Evolutionary conservation across 169 alveolate genomes (phyloP), one percentile per base, ranked within the genome.

Genomic region (Babesia bovis): DNA sequence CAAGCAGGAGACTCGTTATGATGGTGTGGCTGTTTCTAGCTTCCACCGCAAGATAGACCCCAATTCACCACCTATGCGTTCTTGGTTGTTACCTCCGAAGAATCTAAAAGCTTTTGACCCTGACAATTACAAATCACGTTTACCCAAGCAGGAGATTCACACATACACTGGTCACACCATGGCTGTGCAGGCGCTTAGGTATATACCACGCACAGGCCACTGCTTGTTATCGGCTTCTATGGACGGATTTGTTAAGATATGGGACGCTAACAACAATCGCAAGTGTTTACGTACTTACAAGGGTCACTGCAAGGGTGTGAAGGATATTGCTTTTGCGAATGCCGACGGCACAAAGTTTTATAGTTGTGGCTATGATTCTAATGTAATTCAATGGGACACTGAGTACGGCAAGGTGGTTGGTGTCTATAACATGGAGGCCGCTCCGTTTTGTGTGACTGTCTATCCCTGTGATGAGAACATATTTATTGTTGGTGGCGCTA

Each of bases 291-390:
- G 96, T 60, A 95, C 98, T 26, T 97, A 95, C 81, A 89, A 91
- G 67, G 99, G 99, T 0, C 99, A 97, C 84, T 85, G 92, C 25
- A 93, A 95, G 76, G 98, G 98, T 10, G 98, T 97, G 21, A 92
- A 97, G 85, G 99, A 96, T 77, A 91, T 96, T 9, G 84, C 87
- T 19, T 95, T 96, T 79, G 85, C 94, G 32, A 89, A 89, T 30
- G 68, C 58, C 32, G 97, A 93, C 69, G 98, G 99, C 10, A 70
- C 82, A 36, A 89, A 84, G 65, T 97, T 97, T 78, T 82, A 94
- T 68, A 89, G 96, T 63, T 94, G 97, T 25, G 93, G 96, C 6
- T 96, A 90, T 89, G 99, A 97, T 81, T 93, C 93, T 77, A 93
- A 89, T 36, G 90, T 94, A 4, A 85, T 93, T 47, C 91, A 85